Percentiles rank a stretch among this genome's conserved stretches.
Evolutionary conservation across 345 rosid genomes (phyloP).

Genomic region (Eucalyptus sideroxylon): DNA sequence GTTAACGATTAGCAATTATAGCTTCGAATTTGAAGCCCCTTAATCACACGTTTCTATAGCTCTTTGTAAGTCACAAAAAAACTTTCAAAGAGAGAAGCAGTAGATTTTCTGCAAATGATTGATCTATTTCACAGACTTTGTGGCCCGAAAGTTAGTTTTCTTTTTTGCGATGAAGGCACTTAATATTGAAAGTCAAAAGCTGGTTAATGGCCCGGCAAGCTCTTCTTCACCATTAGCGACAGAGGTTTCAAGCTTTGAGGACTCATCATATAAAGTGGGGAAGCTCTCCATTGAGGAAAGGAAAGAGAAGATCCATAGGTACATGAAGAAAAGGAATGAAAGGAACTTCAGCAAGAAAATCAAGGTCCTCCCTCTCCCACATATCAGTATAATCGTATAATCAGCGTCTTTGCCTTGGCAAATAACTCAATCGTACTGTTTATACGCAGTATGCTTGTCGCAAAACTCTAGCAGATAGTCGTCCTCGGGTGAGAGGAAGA

Average conservation of each 20-base stretch:
- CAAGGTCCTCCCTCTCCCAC: conserved; percentile 32
- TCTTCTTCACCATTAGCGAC: conserved; percentile 31
- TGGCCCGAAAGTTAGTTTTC: neutral
- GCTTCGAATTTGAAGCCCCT: neutral
- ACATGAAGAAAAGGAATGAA: conserved; percentile 87
- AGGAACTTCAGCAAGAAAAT: conserved; percentile 98
- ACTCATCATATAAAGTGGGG: conserved; percentile 57
- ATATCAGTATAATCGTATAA: neutral
- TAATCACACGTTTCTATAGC: neutral
- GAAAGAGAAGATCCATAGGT: conserved; percentile 84
- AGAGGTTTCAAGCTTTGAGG: conserved; percentile 66
- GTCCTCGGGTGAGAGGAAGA: conserved; percentile 91
- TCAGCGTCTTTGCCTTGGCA: neutral
- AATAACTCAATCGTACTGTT: neutral
- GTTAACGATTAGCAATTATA: neutral
- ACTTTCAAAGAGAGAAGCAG: neutral
- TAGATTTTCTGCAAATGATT: neutral
- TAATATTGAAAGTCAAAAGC: conserved; percentile 36
- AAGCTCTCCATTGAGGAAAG: conserved; percentile 80
- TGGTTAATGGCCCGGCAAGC: conserved; percentile 22
- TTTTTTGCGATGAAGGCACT: conserved; percentile 19
- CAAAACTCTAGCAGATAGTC: conserved; percentile 85
- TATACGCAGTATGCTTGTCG: conserved; percentile 78
- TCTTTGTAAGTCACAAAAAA: neutral
- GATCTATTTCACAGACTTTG: neutral